A percentile compares a stretch with the other conserved stretches of the same genome.
These are phyloP conservation scores for Curvularia sp. DNA, from an alignment of 2,329 filamentous ascomycete genomes.

Conservation along the genomic window DNA sequence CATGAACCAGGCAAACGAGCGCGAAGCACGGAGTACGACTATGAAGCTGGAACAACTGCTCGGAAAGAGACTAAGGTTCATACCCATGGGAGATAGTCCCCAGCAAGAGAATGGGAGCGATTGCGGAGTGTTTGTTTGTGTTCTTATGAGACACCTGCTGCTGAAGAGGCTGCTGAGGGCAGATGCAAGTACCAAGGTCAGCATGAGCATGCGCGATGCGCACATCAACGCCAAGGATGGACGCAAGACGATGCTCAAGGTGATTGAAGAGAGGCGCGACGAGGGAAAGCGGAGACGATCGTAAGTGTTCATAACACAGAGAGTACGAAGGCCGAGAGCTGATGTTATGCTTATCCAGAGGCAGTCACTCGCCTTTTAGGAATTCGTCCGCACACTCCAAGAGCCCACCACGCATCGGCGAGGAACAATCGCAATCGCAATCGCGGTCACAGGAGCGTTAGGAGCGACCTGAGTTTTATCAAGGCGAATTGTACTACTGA, in stretches of 20 bases:
- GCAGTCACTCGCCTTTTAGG: conserved; percentile 46
- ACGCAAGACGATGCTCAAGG: conserved; percentile 87
- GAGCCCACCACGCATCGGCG: conserved; percentile 49
- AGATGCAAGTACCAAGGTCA: conserved; percentile 83
- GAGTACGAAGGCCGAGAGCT: not conserved
- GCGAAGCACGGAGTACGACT: conserved; percentile 73
- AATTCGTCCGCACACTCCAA: conserved; percentile 41
- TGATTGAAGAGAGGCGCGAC: conserved; percentile 84
- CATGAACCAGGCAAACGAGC: conserved; percentile 75
- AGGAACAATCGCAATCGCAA: conserved; percentile 41
- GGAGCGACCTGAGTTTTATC: not conserved
- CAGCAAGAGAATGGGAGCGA: conserved; percentile 93
- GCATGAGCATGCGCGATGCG: conserved; percentile 89
- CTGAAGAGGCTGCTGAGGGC: conserved; percentile 81
- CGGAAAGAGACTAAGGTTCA: conserved; percentile 71
- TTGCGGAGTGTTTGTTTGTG: conserved; percentile 94
- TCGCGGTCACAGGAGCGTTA: conserved; percentile 25
- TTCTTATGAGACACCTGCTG: conserved; percentile 93
- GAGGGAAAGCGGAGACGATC: conserved; percentile 85
- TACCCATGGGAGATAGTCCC: conserved; percentile 83
- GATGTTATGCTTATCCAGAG: conserved; percentile 22
- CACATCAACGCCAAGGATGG: conserved; percentile 80
- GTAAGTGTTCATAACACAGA: conserved; percentile 60
- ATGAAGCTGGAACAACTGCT: conserved; percentile 74
- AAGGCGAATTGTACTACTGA: not conserved